Base-by-base conservation (phyloP, 1,284 basidiomycete species). In the Thecaphora frezii region DNA sequence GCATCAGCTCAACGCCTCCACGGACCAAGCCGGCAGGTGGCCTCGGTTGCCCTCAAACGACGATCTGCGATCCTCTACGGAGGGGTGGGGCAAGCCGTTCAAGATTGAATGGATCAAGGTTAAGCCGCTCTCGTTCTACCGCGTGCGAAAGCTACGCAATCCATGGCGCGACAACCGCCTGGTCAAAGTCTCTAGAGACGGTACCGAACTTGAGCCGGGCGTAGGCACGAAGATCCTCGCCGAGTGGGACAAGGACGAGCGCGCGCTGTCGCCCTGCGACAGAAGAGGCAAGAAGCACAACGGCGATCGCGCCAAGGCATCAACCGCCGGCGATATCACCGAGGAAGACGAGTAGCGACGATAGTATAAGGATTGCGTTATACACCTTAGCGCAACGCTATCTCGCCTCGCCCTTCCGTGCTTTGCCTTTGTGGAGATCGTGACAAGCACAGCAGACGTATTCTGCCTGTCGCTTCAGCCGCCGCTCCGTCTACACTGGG, bases 121-220 rank as follows among this genome's bases (percentile, higher is more conserved):
- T 0, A 82, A 85, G 8, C 84, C 85, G 4, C 78, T 96, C n/a
- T 86, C 90, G 1, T 94, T 96, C 80, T 82, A 83, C 65, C 85
- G 85, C 46, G 89, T 89, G 25, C 84, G 87, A 41, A 88, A 91
- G 73, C 79, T 94, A 48, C 86, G 91, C 38, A 96, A 96, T 73
- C 89, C 89, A 0, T 96, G 92, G 93, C 93, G 94, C 66, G 87
- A 91, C 72, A 89, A 89, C 60, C 83, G 89, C 45, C 91, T 94
- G 77, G 86, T 94, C 62, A 94, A 93, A 82, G 78, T 81, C 12
- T 94, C 90, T 13, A 83, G 91, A 49, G 92, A 96, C 74, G 92
- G 92, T 14, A 94, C 92, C 1, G 92, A 96, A 79, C 80, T 96
- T 23, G 92, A 94, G 78, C 90, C 92, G 1, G 76, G 76, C n/a